Conservation (phyloP, 1,284 basidiomycete genomes). For the Pterula multifida region DNA sequence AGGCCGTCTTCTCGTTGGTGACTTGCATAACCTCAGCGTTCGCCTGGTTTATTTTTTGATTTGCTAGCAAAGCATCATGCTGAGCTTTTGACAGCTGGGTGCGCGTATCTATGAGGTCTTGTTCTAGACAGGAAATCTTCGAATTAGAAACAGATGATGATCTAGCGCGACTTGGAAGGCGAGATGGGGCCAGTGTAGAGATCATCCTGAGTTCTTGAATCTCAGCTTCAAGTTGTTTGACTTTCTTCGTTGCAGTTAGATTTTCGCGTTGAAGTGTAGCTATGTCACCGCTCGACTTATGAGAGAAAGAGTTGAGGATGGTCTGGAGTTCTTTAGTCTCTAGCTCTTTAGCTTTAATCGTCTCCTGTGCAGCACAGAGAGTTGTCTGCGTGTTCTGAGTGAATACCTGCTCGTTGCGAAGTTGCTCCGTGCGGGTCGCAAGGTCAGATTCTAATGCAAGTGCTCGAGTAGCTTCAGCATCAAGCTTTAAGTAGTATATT, state of each 20-base stretch:
- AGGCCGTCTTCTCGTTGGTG: constrained; percentile 48
- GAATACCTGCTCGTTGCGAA: constrained; percentile 41
- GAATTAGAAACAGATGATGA: constrained; percentile 40
- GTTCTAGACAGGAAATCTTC: constrained; percentile 36
- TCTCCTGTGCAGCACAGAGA: constrained; percentile 34
- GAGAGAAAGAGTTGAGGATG: constrained; percentile 43
- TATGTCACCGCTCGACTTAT: constrained; percentile 35
- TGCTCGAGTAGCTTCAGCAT: constrained; percentile 42
- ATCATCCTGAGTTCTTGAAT: constrained; percentile 22
- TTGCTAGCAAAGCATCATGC: constrained; percentile 25
- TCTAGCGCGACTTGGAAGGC: constrained; percentile 21
- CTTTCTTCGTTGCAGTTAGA: constrained; percentile 33
- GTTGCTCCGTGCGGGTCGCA: constrained; percentile 33
- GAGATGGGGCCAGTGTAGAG: constrained; percentile 17
- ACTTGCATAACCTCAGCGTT: constrained; percentile 36
- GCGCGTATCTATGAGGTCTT: constrained; percentile 37
- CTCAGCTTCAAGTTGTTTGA: constrained; percentile 42
- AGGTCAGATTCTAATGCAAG: constrained; percentile 42
- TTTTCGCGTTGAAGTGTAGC: constrained; percentile 44
- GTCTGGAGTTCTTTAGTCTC: constrained; percentile 42
- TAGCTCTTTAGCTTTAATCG: constrained; percentile 36
- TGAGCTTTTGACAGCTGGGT: constrained; percentile 30
- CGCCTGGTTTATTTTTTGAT: constrained; percentile 33
- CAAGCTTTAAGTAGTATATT: constrained; percentile 28
- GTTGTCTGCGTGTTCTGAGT: constrained; percentile 43